These are phyloP conservation scores for Phytopythium helicoides DNA, from an alignment of 352 stramenopile species.

Conservation along the genomic window DNA sequence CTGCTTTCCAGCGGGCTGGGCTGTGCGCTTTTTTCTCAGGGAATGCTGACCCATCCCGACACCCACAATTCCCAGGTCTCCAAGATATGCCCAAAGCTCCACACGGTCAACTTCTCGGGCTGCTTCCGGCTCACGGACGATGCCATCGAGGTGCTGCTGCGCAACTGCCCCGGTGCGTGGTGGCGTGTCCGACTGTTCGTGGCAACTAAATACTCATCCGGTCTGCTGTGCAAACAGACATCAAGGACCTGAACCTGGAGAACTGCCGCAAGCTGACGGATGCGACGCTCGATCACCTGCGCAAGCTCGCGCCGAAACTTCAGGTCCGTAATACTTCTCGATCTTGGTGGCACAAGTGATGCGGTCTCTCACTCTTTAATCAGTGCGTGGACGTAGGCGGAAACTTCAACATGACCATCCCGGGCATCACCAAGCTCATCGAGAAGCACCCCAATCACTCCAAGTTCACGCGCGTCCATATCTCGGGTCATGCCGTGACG, in stretches of 20 bases:
- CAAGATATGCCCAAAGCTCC: slow-evolving; percentile 78
- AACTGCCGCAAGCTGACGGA: slow-evolving; percentile 90
- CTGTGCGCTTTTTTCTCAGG: not conserved
- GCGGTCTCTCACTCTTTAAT: no score
- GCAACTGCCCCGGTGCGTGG: slow-evolving; percentile 64
- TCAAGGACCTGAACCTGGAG: slow-evolving; percentile 87
- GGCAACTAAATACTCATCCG: not conserved
- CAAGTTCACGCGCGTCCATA: slow-evolving; percentile 84
- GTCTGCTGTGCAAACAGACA: slow-evolving; percentile 33
- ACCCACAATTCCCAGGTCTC: slow-evolving; percentile 41
- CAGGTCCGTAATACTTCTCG: slow-evolving; percentile 36
- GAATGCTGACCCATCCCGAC: not conserved
- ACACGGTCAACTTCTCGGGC: slow-evolving; percentile 84
- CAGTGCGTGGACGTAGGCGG: slow-evolving; percentile 84
- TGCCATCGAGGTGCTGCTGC: slow-evolving; percentile 75
- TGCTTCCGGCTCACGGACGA: slow-evolving; percentile 89
- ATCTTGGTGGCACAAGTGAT: not conserved
- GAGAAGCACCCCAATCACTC: slow-evolving; percentile 89
- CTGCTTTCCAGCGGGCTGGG: no score
- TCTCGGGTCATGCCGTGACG: slow-evolving; percentile 79
- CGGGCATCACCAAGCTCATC: slow-evolving; percentile 84
- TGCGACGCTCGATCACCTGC: slow-evolving; percentile 66
- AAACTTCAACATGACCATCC: slow-evolving; percentile 90
- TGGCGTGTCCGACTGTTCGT: not conserved
- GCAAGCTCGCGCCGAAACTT: slow-evolving; percentile 76